Evolutionary conservation across 140 eudicot species (phyloP), one percentile per base, ranked within the genome.

Genomic region (Artemisia princeps): DNA sequence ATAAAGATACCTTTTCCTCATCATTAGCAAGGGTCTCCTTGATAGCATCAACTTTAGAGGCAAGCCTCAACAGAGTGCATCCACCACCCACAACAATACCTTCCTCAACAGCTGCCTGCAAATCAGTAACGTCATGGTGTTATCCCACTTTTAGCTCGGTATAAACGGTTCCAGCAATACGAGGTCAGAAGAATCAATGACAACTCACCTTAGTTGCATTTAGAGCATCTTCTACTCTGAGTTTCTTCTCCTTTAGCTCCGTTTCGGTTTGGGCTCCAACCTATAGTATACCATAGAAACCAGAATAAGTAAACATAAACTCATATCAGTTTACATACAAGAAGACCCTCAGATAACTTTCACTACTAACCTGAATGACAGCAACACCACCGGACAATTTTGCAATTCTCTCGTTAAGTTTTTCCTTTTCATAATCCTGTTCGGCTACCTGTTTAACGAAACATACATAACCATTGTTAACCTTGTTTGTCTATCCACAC

Each of bases 191-290:
- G 2, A 40, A 19, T 23, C 15, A 40, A 46, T 30, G 23, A 49
- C 9, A 50, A 58, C 65, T 77, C 59, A 81, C 97, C 89, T 87
- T 91, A 20, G 96, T 91, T 26, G 96, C 97, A 78, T 83, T 83
- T 55, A 91, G 96, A 79, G 96, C 97, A 83, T 91, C 97, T 74
- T 87, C 96, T 48, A 87, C 97, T 82, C 96, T 87, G 73, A 91
- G 85, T 71, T 91, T 91, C 83, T 88, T 88, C 61, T 87, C 97
- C 70, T 87, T 91, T 50, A 87, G 76, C 80, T 91, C 96, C 7
- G 97, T 91, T 62, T 91, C 96, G n/a, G 97, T 91, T 69, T 85
- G 97, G 57, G 97, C 97, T 59, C 96, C 97, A 62, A 91, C 96
- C 96, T 91, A 72, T 2, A 65, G 14, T 23, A 19, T 57, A 50